Evolutionary conservation across 495 filamentous ascomycete species (phyloP), one percentile per base, ranked within the genome.

Genomic region (Tetracladium setigerum): DNA sequence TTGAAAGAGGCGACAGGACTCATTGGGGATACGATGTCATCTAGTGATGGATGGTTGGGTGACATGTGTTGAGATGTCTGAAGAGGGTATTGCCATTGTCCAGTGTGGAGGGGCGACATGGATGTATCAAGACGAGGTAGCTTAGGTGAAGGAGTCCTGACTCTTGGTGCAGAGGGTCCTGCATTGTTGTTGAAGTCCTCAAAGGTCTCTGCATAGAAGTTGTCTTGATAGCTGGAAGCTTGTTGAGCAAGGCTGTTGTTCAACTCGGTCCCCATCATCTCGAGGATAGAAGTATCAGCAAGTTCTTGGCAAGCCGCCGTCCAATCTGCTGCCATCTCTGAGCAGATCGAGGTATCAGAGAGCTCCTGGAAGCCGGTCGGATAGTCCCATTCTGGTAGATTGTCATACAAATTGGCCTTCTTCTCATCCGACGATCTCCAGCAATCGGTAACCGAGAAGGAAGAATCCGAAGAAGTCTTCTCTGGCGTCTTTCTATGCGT

Each of bases 231-330:
- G 27, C 15, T 35, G 16, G 50, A 43, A 3, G 33, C 15, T 27
- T 41, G 43, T 34, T 30, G 35, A 30, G 31, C 32, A 6, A 48
- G 14, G 18, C 47, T 42, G 14, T 47, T 43, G 4, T 40, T 47
- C 27, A 37, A 44, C 37, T 41, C 47, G 4, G 47, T 38, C 7
- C 51, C 47, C 18, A 35, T 40, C 55, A 58, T 54, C 42, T 58
- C 55, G 3, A 40, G 46, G 7, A 58, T 55, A 4, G 31, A 36
- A 13, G 51, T 49, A 41, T 58, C 47, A 17, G 50, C 47, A 17
- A 54, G 40, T 36, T 58, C 55, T 41, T 46, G 50, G 4, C 34
- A 46, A 32, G 49, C 38, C 22, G 38, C 43, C 8, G 39, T 30
- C 19, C 37, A 51, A 22, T 53, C 50, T 12, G 30, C 41, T 19